These are phyloP conservation scores for Cicer pinnatifidum DNA, from an alignment of 306 rosid species.

Conservation along the genomic window DNA sequence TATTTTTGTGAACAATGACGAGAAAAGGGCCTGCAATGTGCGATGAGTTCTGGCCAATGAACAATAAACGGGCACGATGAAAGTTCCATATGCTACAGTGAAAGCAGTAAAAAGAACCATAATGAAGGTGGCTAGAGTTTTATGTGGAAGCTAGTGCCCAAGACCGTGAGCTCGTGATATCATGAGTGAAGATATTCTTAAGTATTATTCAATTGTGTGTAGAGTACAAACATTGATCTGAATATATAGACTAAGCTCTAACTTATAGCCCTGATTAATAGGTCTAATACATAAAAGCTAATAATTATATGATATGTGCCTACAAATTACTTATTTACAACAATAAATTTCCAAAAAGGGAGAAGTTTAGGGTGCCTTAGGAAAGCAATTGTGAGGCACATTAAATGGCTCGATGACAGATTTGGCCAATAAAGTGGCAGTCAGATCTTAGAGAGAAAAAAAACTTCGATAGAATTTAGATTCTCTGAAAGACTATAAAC, in stretches of 20 bases:
- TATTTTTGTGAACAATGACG: background rate
- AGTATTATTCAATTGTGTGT: background rate
- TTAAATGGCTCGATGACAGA: constrained; percentile 1
- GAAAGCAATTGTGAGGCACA: background rate
- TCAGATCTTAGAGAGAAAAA: constrained; percentile 26
- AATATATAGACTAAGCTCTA: background rate
- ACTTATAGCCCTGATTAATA: background rate
- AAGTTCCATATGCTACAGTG: no score
- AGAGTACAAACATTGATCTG: background rate
- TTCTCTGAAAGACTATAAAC: constrained; percentile 4
- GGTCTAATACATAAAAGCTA: background rate
- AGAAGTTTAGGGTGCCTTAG: background rate
- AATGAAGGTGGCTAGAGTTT: no score
- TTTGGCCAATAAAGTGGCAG: constrained; percentile 1
- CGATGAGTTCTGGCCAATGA: no score
- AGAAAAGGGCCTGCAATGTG: background rate
- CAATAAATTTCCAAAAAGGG: background rate
- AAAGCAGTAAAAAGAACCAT: no score
- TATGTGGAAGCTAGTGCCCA: no score
- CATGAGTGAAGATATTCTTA: background rate
- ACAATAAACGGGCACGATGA: no score
- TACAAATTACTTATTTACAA: background rate
- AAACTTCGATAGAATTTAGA: constrained; percentile 5
- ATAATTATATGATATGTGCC: background rate
- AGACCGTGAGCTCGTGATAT: background rate